Evolutionary conservation across 306 rosid species (phyloP), one percentile per base, ranked within the genome.

Genomic region (Quercus variabilis): DNA sequence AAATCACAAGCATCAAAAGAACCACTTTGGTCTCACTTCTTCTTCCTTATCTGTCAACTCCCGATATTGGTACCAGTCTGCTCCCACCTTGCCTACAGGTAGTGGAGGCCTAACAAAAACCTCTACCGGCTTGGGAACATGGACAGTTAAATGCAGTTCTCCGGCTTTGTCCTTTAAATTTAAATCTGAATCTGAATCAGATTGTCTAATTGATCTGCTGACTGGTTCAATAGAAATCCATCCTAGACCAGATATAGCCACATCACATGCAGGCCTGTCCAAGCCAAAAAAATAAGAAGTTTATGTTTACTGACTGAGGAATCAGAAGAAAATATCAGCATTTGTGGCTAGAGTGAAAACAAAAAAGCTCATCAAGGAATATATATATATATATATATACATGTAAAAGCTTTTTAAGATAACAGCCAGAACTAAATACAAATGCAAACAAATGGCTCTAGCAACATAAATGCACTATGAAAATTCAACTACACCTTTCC

Each of bases 231-330:
- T 85, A 9, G 85, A 52, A 55, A 92, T 89, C 99, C 99, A 94
- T 77, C 97, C 99, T 62, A 94, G 87, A 75, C 99, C 99, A 23
- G 99, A 94, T 83, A 92, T 88, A n/a, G 97, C 97, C 55, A 92
- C 77, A 86, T 94, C 99, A 85, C 97, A 92, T 71, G 92, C 90
- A 19, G 97, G 97, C 85, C 99, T 94, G 97, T 80, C 74, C 73
- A 82, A 60, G 69, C 54, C 69, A 31, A 26, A 6, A 81, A 70
- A 41, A 51, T 25, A 55, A 79, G 46, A 55, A 8, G 60, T 69
- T 58, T 72, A 73, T 74, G 58, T 57, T 69, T 8, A 19, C 31
- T 49, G 30, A 46, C 43, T 6, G 15, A 12, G 9, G 20, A 26
- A 69, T 38, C 1, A 54, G 4, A 68, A 15, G 19, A 1, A 80